Conservation (phyloP, 169 alveolate genomes). For the Neospora caninum region DNA sequence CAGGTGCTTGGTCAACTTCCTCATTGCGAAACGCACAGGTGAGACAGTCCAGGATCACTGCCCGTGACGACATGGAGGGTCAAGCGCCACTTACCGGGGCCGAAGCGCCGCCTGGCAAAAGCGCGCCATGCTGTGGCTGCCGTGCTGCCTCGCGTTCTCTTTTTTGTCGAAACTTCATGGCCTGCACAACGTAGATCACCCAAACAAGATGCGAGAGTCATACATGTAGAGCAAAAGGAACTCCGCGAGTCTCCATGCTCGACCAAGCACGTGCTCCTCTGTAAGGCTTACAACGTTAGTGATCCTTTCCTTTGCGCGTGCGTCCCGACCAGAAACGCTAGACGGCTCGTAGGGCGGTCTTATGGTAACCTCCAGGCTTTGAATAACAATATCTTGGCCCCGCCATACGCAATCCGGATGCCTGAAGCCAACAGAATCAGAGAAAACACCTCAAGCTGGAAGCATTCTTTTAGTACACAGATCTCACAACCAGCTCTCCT, state of each 20-base stretch:
- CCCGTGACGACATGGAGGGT: background rate
- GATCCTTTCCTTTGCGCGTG: conserved; percentile 15
- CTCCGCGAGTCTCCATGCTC: background rate
- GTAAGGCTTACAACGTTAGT: background rate
- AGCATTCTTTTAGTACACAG: too few species aligned
- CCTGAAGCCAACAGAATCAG: background rate
- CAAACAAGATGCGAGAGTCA: too few species aligned
- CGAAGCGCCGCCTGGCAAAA: background rate
- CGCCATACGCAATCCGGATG: conserved; percentile 34
- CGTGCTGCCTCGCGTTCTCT: conserved; percentile 31
- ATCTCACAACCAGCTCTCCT: too few species aligned
- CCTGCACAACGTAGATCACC: background rate
- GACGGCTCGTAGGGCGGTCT: conserved; percentile 20
- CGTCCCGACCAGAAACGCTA: conserved; percentile 11
- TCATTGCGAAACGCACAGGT: too few species aligned
- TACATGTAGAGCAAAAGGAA: background rate
- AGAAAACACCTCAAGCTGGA: background rate
- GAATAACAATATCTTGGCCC: conserved; percentile 11
- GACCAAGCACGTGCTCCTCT: background rate
- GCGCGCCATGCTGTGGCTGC: background rate
- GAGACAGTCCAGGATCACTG: background rate
- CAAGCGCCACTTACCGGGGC: background rate
- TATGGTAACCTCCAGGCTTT: conserved; percentile 1
- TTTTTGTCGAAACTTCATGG: conserved; percentile 4
- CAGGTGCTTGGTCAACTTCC: too few species aligned